Evolutionary conservation across 2,329 filamentous ascomycete species (phyloP), one percentile per base, ranked within the genome.

Genomic region (Cladosporium cucumerinum): DNA sequence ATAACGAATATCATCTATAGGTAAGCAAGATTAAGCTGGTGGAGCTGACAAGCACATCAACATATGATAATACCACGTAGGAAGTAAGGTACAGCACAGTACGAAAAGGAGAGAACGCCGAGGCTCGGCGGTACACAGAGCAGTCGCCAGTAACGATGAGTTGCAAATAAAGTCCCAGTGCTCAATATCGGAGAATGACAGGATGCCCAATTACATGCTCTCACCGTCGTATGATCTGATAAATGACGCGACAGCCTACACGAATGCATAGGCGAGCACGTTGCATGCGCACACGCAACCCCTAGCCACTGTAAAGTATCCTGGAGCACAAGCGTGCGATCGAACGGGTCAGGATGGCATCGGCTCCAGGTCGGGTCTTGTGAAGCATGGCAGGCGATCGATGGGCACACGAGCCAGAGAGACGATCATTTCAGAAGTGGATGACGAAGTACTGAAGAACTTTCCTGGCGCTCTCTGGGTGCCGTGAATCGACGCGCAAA

Each of bases 161-260:
- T 46, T 46, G 39, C n/a, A 21, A 46, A 46, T 46, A 46, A 21
- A 21, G n/a, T 21, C 26, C 25, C 25, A 28, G 3, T 32, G 26
- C 51, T 32, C 51, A 54, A 11, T 32, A 5, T 18, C 51, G 30
- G 51, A 54, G 28, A 12, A 18, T 28, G 46, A 26, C 46, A 39
- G 23, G 32, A n/a, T 28, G 6, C 14, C 6, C 59, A 61, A 36
- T 21, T 46, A 48, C 58, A 23, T 32, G 43, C 46, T 49, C 26
- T 16, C 18, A 21, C 18, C 6, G 25, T 28, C 43, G 49, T 30
- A 61, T 61, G 58, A 61, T 62, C 60, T 55, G 60, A 55, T 62
- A 62, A 62, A 54, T 43, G 60, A 54, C 49, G 49, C 60, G 49
- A 54, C 60, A 62, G 25, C 34, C 32, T 46, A n/a, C 25, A 30